Conservation (phyloP, 306 rosid genomes). For the Inga laurina region DNA sequence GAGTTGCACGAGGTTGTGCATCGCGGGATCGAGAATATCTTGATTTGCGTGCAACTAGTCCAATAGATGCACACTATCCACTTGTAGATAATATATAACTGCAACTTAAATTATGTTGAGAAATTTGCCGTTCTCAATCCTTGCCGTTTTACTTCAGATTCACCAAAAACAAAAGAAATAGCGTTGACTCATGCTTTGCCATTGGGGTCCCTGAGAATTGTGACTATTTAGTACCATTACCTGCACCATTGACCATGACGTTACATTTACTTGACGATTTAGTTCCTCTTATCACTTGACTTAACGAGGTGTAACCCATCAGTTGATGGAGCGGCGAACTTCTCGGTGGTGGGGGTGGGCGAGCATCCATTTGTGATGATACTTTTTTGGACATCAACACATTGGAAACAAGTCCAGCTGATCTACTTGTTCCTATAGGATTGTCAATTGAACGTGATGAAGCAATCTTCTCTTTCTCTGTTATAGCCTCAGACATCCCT, state of each 20-base stretch:
- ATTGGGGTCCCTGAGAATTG: constrained; percentile 4
- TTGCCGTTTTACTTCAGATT: constrained; percentile 22
- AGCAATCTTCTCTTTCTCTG: constrained; percentile 39
- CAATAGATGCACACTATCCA: neutral
- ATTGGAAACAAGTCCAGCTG: constrained; percentile 38
- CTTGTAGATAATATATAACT: constrained; percentile 9
- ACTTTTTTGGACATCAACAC: constrained; percentile 22
- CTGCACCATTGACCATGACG: constrained; percentile 29
- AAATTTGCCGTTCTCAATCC: constrained; percentile 22
- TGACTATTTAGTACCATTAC: neutral
- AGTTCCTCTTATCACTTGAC: constrained; percentile 59
- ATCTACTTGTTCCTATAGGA: constrained; percentile 28
- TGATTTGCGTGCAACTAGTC: neutral
- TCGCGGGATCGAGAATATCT: neutral
- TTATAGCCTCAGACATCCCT: constrained; percentile 32
- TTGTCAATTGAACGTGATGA: constrained; percentile 33
- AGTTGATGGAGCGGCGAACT: constrained; percentile 81
- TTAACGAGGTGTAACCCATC: constrained; percentile 93
- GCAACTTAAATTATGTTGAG: constrained; percentile 12
- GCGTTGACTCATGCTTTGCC: neutral
- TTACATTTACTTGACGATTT: constrained; percentile 30
- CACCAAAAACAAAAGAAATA: neutral
- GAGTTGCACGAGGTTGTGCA: neutral
- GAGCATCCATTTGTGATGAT: constrained; percentile 50
- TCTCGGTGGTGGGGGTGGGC: constrained; percentile 24